Percentiles rank a stretch among this genome's conserved stretches.
Evolutionary conservation across 192 early-diverging fungal genomes (phyloP).

Genomic region (Backusella westeae): DNA sequence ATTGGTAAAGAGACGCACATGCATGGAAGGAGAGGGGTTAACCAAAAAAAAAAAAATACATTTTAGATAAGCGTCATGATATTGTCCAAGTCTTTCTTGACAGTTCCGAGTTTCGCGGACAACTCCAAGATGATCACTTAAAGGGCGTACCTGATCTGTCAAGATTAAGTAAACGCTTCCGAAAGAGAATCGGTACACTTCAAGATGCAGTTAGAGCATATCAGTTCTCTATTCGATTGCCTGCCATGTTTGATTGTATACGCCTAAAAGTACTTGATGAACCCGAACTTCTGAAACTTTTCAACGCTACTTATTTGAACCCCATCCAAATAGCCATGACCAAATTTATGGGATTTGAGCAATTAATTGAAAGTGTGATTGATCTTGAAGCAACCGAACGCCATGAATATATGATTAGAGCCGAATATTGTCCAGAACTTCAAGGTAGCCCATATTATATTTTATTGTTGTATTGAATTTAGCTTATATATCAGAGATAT

Average conservation of each 20-base stretch:
- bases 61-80: conserved; percentile 61
- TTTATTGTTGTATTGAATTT: too few relatives aligned
- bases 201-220: conserved; percentile 91
- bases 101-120: conserved; percentile 62
- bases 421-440: conserved; percentile 77
- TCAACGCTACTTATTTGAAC: conserved; percentile 53
- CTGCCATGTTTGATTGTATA: conserved; percentile 59
- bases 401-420: conserved; percentile 87
- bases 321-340: conserved; percentile 47
- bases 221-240: conserved; percentile 76
- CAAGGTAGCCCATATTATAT: conserved; percentile 46
- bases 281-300: conserved; percentile 36
- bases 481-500: not conserved
- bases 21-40: not conserved
- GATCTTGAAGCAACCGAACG: conserved; percentile 81
- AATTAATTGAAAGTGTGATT: conserved; percentile 88
- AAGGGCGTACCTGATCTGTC: conserved; percentile 87
- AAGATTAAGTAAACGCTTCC: conserved; percentile 83
- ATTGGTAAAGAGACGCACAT: conserved; percentile 52
- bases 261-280: conserved; percentile 30
- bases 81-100: conserved; percentile 70
- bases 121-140: conserved; percentile 68
- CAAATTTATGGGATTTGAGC: conserved; percentile 66
- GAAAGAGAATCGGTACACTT: conserved; percentile 70
- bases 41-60: not conserved